Evolutionary conservation across 176 grass and related monocot genomes (phyloP), one percentile per base, ranked within the genome.

Genomic region (Sorghum bicolor): DNA sequence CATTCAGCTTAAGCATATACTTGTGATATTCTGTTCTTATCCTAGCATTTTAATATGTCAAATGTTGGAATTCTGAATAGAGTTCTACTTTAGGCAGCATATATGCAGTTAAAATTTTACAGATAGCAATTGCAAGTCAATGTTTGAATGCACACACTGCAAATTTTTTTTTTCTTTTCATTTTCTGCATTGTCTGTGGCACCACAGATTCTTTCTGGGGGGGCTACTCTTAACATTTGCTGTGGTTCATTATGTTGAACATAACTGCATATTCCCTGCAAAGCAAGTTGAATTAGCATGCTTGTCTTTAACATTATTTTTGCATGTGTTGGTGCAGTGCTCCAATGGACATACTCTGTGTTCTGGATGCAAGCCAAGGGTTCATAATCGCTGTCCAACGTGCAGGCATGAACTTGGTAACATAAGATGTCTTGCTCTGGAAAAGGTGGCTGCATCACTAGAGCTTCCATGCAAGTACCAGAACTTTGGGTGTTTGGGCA

Each of bases 361-460:
- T 74, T 94, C 95, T 77, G 88, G 86, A 73, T 97, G 95, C 90
- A 97, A 97, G 77, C 92, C 90, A 48, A 87, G 90, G 88, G 92
- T 97, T 80, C 95, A 97, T 50, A 97, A 97, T 71, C 92, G 90
- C 22, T 97, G 95, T 30, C 95, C 95, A 33, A 97, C 95, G 38
- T 97, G 95, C 87, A 92, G 95, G 75, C 90, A 94, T 81, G 95
- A 97, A 86, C 67, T 97, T 30, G 95, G 95, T 30, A 97, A 97
- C 69, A 94, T 97, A 91, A 89, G 95, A 81, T 97, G 95, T 31
- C 92, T 97, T 70, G 95, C 95, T 31, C 67, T 97, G 31, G 95
- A 97, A 76, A 97, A 97, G 66, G 93, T 97, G 80, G 95, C 95
- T 30, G 90, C 88, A 29, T 94, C 95, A 30, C 86, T 97, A 77